These are phyloP conservation scores for Trametes punicea DNA, from an alignment of 768 basidiomycete genomes.

Conservation along the genomic window DNA sequence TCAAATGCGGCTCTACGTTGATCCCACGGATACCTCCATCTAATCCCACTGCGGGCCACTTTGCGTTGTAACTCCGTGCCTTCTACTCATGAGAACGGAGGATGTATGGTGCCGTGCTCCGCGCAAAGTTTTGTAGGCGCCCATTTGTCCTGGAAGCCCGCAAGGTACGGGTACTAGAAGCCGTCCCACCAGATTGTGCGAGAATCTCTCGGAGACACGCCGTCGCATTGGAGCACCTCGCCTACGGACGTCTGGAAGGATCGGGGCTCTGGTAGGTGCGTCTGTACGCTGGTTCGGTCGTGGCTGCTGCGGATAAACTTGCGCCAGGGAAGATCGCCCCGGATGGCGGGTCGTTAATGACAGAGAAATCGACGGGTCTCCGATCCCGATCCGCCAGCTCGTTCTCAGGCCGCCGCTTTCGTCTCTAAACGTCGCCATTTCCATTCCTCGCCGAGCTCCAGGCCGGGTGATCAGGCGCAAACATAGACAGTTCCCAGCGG, in stretches of 20 bases:
- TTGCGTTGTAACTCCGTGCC: slow-evolving; percentile 16
- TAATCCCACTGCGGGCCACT: background rate
- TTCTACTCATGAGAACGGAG: slow-evolving; percentile 13
- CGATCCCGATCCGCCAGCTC: slow-evolving; percentile 9
- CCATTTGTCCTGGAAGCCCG: slow-evolving; percentile 6
- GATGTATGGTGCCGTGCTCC: slow-evolving; percentile 9
- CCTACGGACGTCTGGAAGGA: slow-evolving; percentile 3
- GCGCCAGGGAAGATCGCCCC: slow-evolving; percentile 13
- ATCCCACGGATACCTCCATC: background rate
- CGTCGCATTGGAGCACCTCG: background rate
- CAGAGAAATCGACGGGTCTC: slow-evolving; percentile 1
- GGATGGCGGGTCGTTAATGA: slow-evolving; percentile 3
- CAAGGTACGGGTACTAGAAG: slow-evolving; percentile 8
- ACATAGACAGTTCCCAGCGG: slow-evolving; percentile 18
- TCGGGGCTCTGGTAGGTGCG: background rate
- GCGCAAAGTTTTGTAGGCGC: slow-evolving; percentile 3
- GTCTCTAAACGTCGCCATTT: slow-evolving; percentile 10
- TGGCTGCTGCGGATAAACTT: slow-evolving; percentile 8
- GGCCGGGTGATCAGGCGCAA: slow-evolving; percentile 13
- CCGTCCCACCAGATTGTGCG: slow-evolving; percentile 13
- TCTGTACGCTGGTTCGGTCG: background rate
- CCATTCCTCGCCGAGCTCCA: slow-evolving; percentile 8
- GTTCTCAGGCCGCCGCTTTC: slow-evolving; percentile 8
- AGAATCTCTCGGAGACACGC: slow-evolving; percentile 13
- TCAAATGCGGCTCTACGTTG: background rate